A percentile compares a stretch with the other conserved stretches of the same genome.
Evolutionary conservation across 352 stramenopile genomes (phyloP).

Genomic region (Globisporangium polare): DNA sequence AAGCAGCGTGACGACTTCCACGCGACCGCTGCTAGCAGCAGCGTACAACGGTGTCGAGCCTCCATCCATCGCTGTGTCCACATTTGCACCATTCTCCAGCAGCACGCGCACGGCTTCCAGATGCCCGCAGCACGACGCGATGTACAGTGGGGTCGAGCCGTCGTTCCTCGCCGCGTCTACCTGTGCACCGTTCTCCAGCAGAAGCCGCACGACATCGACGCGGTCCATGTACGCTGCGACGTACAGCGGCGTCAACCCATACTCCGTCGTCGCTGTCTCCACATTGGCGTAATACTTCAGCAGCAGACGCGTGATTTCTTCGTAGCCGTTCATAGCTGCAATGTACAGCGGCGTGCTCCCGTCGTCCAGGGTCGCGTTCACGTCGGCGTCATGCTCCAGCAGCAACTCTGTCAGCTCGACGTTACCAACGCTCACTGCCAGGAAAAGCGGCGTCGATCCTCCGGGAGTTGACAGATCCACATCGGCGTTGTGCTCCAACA

Average conservation of each 20-base stretch:
- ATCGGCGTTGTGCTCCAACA: not conserved
- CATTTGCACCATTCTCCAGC: not conserved
- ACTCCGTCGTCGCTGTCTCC: not conserved
- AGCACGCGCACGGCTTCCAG: not conserved
- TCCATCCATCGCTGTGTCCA: not conserved
- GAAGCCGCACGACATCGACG: not conserved
- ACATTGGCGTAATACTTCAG: not conserved
- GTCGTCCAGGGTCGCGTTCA: not conserved
- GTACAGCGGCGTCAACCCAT: not conserved
- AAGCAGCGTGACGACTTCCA: not conserved
- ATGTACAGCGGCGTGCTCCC: not conserved
- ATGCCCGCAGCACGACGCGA: not conserved
- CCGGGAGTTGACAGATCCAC: not conserved
- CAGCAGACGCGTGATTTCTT: not conserved
- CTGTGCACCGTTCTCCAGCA: not conserved
- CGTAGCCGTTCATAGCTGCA: not conserved
- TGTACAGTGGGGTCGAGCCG: not conserved
- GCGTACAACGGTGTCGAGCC: not conserved
- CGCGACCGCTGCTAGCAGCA: not conserved
- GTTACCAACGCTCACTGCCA: not conserved
- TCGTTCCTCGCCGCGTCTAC: not conserved
- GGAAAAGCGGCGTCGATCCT: not conserved
- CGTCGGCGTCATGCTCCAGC: not conserved
- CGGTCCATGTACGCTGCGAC: not conserved
- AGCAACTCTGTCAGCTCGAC: not conserved